Conservation (phyloP, 208 protist genomes). For the Trypanosoma platydactyli region DNA sequence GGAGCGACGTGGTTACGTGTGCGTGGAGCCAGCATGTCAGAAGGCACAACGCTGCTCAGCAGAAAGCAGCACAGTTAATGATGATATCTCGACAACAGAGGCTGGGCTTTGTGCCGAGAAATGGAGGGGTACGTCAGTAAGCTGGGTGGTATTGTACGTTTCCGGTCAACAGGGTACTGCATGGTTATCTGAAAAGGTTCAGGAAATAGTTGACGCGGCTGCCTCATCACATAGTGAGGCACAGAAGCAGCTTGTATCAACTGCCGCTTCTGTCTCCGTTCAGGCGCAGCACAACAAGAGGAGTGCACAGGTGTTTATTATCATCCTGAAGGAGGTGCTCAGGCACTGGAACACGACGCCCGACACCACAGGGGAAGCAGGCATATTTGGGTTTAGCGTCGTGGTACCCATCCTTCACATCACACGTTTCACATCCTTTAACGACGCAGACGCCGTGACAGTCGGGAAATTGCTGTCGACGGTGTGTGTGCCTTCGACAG, state of each 20-base stretch:
- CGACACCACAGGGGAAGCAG: slow-evolving; percentile 18
- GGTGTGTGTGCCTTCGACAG: slow-evolving; percentile 14
- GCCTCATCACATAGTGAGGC: slow-evolving; percentile 19
- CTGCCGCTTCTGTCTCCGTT: slow-evolving; percentile 27
- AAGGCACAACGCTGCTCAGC: slow-evolving; percentile 1
- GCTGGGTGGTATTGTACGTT: slow-evolving; percentile 25
- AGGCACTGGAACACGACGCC: slow-evolving; percentile 17
- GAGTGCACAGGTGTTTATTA: slow-evolving; percentile 28
- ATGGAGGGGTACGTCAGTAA: background rate
- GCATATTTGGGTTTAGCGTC: slow-evolving; percentile 27
- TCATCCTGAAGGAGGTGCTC: slow-evolving; percentile 31
- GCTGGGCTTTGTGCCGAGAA: background rate
- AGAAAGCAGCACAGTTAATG: background rate
- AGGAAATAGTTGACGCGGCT: slow-evolving; percentile 24
- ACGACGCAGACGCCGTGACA: slow-evolving; percentile 15
- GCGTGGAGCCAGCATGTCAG: background rate
- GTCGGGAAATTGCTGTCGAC: slow-evolving; percentile 24
- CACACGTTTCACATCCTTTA: slow-evolving; percentile 25
- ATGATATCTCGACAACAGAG: slow-evolving; percentile 3
- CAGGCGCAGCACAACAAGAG: slow-evolving; percentile 18
- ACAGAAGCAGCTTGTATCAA: slow-evolving; percentile 32
- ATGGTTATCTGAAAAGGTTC: slow-evolving; percentile 22
- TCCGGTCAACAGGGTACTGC: slow-evolving; percentile 21
- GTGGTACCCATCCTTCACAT: slow-evolving; percentile 36
- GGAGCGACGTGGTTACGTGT: background rate